These are phyloP conservation scores for Geotrichum reessii DNA, from an alignment of 1,139 yeast species.

Conservation along the genomic window DNA sequence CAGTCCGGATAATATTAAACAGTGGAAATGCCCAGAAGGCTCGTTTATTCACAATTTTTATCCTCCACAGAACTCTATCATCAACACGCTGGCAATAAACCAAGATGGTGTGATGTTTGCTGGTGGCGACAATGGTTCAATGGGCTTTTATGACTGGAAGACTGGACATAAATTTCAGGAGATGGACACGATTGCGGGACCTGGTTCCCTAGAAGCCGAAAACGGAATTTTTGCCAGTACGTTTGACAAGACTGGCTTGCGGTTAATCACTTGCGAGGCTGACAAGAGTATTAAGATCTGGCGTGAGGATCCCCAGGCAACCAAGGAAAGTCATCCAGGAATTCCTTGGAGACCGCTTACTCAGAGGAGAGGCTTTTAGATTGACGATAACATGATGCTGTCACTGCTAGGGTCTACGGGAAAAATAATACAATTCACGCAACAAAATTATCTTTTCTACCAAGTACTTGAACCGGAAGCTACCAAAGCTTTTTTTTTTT, in stretches of 20 bases:
- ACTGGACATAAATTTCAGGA: slow-evolving; percentile 60
- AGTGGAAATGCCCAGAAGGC: slow-evolving; percentile 82
- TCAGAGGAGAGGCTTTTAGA: neutral
- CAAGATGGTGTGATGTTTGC: slow-evolving; percentile 66
- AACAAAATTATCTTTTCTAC: neutral
- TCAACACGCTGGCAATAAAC: slow-evolving; percentile 65
- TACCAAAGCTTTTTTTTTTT: neutral
- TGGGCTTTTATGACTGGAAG: slow-evolving; percentile 74
- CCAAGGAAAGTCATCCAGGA: slow-evolving; percentile 45
- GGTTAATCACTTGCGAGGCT: slow-evolving; percentile 80
- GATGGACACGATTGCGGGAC: slow-evolving; percentile 49
- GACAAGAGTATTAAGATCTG: slow-evolving; percentile 87
- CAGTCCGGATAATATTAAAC: slow-evolving; percentile 70
- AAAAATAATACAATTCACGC: neutral
- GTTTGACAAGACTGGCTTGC: slow-evolving; percentile 74
- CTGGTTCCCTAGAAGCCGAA: slow-evolving; percentile 66
- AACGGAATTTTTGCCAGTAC: slow-evolving; percentile 64
- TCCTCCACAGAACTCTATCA: slow-evolving; percentile 47
- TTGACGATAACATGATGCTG: neutral
- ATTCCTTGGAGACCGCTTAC: slow-evolving; percentile 43
- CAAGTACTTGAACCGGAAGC: neutral
- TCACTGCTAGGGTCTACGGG: neutral
- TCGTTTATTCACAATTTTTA: slow-evolving; percentile 53
- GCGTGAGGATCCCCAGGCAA: slow-evolving; percentile 51
- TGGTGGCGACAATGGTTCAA: slow-evolving; percentile 79